Evolutionary conservation across 1,284 basidiomycete genomes (phyloP), one percentile per base, ranked within the genome.

Genomic region (Ceratobasidium sp.): DNA sequence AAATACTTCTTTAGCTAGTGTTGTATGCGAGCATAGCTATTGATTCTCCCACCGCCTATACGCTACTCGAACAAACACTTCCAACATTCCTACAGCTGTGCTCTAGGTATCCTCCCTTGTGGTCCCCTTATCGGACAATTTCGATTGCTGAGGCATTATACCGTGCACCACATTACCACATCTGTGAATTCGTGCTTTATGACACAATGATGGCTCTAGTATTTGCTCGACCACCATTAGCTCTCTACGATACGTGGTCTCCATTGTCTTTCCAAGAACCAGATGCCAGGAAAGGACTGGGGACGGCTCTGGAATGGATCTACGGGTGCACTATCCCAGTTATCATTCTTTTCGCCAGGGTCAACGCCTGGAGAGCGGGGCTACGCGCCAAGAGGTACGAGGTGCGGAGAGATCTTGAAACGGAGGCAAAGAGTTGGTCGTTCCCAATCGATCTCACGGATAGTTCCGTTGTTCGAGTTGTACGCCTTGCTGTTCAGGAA

Each of bases 401-500:
- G 16, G 43, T 43, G 1, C 45, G 52, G 34, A 36, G 64, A 32
- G 50, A 55, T 8, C 14, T 67, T 18, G 65, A 69, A 34, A 30
- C 3, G 41, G 5, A n/a, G 26, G 1, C 53, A 16, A 16, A 32
- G 4, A 1, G 36, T 3, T 69, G 65, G 65, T 12, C 1, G 16
- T 41, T 41, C 5, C 0, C 8, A 12, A 36, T 58, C 3, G 65
- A 58, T 28, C 26, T 12, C 32, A 39, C n/a, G 21, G 53, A 45
- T 9, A 53, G 46, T 14, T 26, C 65, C 3, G 32, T 14, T 2
- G 43, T n/a, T 4, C 12, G 5, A 1, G 34, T 69, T n/a, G 26
- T 39, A 26, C 43, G 65, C 18, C 18, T 69, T 14, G 65, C 65
- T 14, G 14, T 69, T n/a, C 53, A 57, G 21, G 65, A 69, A 30